Evolutionary conservation across 176 grass and related monocot genomes (phyloP).

Genomic region (Hordeum marinum): DNA sequence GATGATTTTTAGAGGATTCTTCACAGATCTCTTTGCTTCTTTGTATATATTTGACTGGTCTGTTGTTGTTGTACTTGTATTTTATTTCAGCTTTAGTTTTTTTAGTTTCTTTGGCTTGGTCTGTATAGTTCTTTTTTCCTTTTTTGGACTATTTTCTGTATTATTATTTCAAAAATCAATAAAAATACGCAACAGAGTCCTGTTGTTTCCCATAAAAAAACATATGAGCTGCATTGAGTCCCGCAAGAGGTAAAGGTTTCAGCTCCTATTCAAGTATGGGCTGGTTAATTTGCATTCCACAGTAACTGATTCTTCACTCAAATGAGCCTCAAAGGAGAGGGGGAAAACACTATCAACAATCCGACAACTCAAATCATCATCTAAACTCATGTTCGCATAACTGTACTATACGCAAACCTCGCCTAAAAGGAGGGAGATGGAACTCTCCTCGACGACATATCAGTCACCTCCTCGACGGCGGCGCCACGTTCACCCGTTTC

Average conservation of each 20-base stretch:
- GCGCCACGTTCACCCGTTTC: conserved; percentile 4
- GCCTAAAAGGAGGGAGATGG: background rate
- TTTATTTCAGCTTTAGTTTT: no score
- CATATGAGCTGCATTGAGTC: background rate
- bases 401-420: background rate
- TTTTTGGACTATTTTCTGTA: no score
- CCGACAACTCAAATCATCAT: background rate
- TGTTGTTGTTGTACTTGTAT: no score
- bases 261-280: background rate
- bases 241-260: background rate
- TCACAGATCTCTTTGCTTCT: no score
- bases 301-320: background rate
- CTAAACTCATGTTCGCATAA: background rate
- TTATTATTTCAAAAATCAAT: no score
- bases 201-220: no score
- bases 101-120: no score
- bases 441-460: background rate
- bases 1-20: no score
- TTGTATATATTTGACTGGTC: no score
- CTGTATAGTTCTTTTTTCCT: no score
- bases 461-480: conserved; percentile 18
- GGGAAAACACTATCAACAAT: background rate
- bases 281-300: background rate
- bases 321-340: background rate
- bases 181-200: no score